Base-by-base conservation (phyloP, 768 basidiomycete genomes). In the Lentinula detonsa region DNA sequence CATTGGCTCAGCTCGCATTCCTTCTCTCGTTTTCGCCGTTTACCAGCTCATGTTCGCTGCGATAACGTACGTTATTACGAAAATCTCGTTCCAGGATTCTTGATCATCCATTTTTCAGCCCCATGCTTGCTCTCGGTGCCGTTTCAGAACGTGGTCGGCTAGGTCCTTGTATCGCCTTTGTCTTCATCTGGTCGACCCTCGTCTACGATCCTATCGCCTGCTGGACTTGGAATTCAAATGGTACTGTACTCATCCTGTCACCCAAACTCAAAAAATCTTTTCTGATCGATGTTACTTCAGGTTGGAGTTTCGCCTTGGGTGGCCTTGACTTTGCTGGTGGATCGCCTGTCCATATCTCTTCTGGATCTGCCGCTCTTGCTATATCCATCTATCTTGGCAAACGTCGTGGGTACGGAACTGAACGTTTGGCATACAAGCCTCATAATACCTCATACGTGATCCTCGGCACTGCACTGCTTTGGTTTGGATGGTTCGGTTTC, bases 401-500 rank as follows among this genome's bases (percentile, higher is more conserved):
- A 68, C 87, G 95, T 56, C 79, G 89, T 35, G 95, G 95, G 1
- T 98, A 93, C 64, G 95, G 95, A 15, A 96, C 95, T 2, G 88
- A 91, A 66, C 81, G 88, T 28, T 83, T 97, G 13, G 90, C 92
- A 1, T 98, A 95, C 82, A 95, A 81, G 73, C 95, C 96, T 0
- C 91, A 95, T 70, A 97, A 96, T 72, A 91, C 93, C 16, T 88
- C 88, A 28, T 95, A 95, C 69, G 93, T 98, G 63, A 80, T 97
- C 48, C 78, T 97, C n/a, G 96, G 96, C 9, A 98, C 96, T 0
- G 84, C 89, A 2, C 82, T 96, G 70, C 90, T 98, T 56, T 97
- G 94, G 93, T 92, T 93, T 61, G 91, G 91, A 4, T 98, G 95
- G 95, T 93, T 96, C 63, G 93, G 92, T 1, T 95, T 95, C 81